Percentiles rank a stretch among this genome's conserved stretches.
phyloP scores from a whole-genome alignment of 352 stramenopile genomes.

The Pythium angustatum region DNA sequence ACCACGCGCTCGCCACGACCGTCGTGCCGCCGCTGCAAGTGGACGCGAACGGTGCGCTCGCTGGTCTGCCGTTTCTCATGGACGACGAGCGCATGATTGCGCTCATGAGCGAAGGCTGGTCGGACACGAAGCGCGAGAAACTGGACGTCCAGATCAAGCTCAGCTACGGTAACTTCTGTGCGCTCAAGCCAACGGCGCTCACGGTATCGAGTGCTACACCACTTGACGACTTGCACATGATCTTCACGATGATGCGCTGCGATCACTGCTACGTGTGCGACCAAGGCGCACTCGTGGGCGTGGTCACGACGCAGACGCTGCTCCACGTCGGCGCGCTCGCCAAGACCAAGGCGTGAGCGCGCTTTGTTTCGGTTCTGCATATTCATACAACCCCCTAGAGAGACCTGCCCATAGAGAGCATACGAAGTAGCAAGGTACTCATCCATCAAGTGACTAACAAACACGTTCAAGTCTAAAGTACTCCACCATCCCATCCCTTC shows the following conservation, averaged over 20 bases:
- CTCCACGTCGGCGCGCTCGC: conserved; percentile 41
- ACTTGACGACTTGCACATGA: conserved; percentile 88
- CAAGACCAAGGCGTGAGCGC: not conserved
- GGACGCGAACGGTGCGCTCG: conserved; percentile 5
- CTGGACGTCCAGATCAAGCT: conserved; percentile 68
- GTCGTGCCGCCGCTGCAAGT: conserved; percentile 18
- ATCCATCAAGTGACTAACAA: conserved; percentile 9
- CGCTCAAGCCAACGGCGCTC: conserved; percentile 77
- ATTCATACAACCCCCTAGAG: too few relatives aligned
- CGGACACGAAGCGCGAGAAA: conserved; percentile 53
- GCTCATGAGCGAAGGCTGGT: conserved; percentile 76
- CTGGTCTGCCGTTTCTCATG: conserved; percentile 72
- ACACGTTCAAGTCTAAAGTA: too few relatives aligned
- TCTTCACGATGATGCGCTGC: conserved; percentile 90
- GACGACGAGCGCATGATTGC: conserved; percentile 80
- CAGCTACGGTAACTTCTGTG: conserved; percentile 56
- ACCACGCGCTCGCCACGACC: conserved; percentile 55
- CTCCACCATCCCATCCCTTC: not conserved
- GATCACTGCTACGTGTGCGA: conserved; percentile 89
- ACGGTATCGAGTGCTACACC: conserved; percentile 80
- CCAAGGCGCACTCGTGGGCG: conserved; percentile 76
- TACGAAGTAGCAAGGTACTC: too few relatives aligned
- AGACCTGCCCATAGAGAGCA: too few relatives aligned
- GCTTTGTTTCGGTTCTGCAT: too few relatives aligned
- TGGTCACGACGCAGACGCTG: conserved; percentile 81